A percentile compares a stretch with the other conserved stretches of the same genome.
Conservation (phyloP, 164 flowering plant species). For the Tetrastigma voinierianum region DNA sequence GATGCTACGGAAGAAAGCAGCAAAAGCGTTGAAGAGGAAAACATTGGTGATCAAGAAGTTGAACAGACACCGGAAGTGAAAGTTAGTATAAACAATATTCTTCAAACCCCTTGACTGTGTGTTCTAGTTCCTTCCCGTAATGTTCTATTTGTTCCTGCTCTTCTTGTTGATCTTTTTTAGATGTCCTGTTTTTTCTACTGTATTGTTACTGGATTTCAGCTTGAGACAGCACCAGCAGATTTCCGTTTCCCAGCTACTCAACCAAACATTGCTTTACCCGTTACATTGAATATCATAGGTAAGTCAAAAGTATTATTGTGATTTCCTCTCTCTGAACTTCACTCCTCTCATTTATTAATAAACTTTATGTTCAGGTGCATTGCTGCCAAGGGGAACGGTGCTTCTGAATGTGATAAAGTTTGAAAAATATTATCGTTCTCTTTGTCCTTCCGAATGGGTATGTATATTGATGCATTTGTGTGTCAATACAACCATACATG, state of each 20-base stretch:
- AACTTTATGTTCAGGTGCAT: conserved; percentile 5
- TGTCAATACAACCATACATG: too few species aligned
- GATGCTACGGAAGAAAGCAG: conserved; percentile 30
- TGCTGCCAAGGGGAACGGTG: conserved; percentile 9
- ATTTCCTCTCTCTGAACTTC: background rate
- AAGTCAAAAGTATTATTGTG: conserved; percentile 13
- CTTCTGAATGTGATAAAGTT: conserved; percentile 13
- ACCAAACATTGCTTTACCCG: conserved; percentile 84
- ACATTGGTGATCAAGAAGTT: conserved; percentile 28
- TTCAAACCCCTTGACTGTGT: background rate
- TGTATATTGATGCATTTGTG: background rate
- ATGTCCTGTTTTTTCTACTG: background rate
- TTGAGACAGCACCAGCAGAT: conserved; percentile 85
- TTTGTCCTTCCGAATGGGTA: conserved; percentile 17
- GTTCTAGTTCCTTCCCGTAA: background rate
- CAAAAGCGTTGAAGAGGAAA: conserved; percentile 26
- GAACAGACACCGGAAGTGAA: conserved; percentile 53
- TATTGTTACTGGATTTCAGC: conserved; percentile 33
- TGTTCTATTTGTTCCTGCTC: too few species aligned
- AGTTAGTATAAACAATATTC: conserved; percentile 27
- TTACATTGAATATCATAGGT: conserved; percentile 79
- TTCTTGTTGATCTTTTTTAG: background rate
- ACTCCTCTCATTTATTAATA: background rate
- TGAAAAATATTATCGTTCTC: conserved; percentile 10
- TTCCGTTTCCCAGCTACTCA: conserved; percentile 81